Conservation (phyloP, 805 yeast species). For the Cyberlindnera mississippiensis region DNA sequence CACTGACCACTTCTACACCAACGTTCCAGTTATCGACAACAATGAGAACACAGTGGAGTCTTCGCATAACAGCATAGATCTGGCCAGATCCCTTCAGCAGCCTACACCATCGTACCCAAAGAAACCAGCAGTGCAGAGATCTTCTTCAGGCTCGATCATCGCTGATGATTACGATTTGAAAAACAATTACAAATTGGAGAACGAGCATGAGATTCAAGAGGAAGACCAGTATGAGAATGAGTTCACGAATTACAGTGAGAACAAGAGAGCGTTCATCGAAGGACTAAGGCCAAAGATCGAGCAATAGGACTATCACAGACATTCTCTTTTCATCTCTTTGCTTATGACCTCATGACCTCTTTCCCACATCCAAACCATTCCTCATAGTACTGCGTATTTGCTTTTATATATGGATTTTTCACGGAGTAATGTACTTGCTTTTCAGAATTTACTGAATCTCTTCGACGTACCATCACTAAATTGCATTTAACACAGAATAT, state of each 20-base stretch:
- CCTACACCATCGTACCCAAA: slow-evolving; percentile 26
- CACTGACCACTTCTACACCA: slow-evolving; percentile 25
- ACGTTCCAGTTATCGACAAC: slow-evolving; percentile 25
- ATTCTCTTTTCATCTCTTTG: neutral
- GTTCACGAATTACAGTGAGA: slow-evolving; percentile 42
- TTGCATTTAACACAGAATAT: too few relatives aligned
- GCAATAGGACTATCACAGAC: slow-evolving; percentile 1
- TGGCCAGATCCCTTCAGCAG: slow-evolving; percentile 25
- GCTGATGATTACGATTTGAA: slow-evolving; percentile 28
- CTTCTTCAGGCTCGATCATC: slow-evolving; percentile 14
- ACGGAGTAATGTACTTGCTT: too few relatives aligned
- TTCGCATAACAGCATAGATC: slow-evolving; percentile 14
- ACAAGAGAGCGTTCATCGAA: slow-evolving; percentile 38
- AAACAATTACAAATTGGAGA: slow-evolving; percentile 31
- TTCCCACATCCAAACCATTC: too few relatives aligned
- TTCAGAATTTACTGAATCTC: too few relatives aligned
- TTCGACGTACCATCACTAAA: too few relatives aligned
- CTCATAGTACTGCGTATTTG: too few relatives aligned
- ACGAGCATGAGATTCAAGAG: slow-evolving; percentile 34
- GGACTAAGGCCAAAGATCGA: slow-evolving; percentile 35
- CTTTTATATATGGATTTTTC: too few relatives aligned
- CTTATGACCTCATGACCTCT: too few relatives aligned
- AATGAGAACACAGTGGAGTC: slow-evolving; percentile 9
- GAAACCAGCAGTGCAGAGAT: slow-evolving; percentile 13
- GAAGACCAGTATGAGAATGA: slow-evolving; percentile 44